Conservation (phyloP, 2,329 filamentous ascomycete species). For the Stagonosporopsis rhizophila region DNA sequence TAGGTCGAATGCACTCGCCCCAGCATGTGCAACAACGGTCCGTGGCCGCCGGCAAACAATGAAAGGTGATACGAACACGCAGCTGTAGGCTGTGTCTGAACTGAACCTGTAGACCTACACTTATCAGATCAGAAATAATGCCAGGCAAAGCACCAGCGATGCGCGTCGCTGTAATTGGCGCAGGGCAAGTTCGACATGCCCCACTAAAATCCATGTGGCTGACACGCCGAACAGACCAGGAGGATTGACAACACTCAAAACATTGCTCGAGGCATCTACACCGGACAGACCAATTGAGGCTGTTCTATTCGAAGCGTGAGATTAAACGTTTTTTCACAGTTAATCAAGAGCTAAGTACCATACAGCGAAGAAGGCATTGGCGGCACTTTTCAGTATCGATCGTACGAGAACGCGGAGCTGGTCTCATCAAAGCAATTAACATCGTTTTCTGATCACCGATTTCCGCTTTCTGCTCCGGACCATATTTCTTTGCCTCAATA, state of each 20-base stretch:
- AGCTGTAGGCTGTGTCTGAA: not conserved
- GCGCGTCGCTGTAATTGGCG: constrained; percentile 39
- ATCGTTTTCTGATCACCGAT: too few species aligned
- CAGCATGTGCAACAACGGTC: constrained; percentile 1
- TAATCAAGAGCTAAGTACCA: too few species aligned
- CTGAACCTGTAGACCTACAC: not conserved
- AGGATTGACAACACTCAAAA: constrained; percentile 38
- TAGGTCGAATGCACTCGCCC: not conserved
- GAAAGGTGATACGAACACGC: not conserved
- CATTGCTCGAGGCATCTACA: constrained; percentile 39
- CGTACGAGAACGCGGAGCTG: too few species aligned
- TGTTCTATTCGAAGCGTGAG: too few species aligned
- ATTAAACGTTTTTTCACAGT: too few species aligned
- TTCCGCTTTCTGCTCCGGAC: too few species aligned
- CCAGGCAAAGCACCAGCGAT: constrained; percentile 26
- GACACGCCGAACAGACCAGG: constrained; percentile 30
- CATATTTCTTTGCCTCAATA: too few species aligned
- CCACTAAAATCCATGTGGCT: not conserved
- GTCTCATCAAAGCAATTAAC: too few species aligned
- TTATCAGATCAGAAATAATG: constrained; percentile 3
- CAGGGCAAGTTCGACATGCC: constrained; percentile 28
- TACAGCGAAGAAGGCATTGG: too few species aligned
- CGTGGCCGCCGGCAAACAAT: not conserved
- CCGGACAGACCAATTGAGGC: constrained; percentile 43
- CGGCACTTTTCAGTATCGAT: too few species aligned